Conservation (phyloP, 1,139 yeast species). For the Saccharomycopsis crataegensis region DNA sequence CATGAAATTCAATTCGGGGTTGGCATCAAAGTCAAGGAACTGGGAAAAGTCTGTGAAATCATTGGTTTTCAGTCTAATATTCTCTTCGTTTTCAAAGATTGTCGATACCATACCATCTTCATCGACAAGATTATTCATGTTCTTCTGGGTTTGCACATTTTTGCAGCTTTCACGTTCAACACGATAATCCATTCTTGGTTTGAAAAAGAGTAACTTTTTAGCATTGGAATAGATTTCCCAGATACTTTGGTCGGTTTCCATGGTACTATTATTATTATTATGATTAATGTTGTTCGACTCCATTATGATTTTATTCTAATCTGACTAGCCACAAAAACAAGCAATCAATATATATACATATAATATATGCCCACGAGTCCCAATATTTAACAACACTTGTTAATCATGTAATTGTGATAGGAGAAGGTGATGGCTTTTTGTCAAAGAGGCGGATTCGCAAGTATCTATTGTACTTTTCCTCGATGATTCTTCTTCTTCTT, state of each 20-base stretch:
- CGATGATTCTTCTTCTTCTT: too few relatives aligned
- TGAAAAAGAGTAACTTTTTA: constrained; percentile 13
- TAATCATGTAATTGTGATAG: too few relatives aligned
- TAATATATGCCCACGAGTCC: too few relatives aligned
- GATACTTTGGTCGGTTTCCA: constrained; percentile 8
- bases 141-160: neutral
- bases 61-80: neutral
- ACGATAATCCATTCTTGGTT: constrained; percentile 16
- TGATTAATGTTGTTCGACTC: too few relatives aligned
- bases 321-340: too few relatives aligned
- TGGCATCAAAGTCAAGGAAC: constrained; percentile 11
- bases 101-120: constrained; percentile 1
- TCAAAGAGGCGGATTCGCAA: too few relatives aligned
- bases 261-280: neutral
- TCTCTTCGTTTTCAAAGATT: neutral
- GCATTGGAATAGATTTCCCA: constrained; percentile 19
- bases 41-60: constrained; percentile 4
- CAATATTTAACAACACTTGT: too few relatives aligned
- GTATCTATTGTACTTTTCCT: too few relatives aligned
- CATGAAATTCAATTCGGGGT: constrained; percentile 2
- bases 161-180: constrained; percentile 7
- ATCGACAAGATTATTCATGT: neutral
- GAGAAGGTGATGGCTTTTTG: too few relatives aligned
- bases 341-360: neutral
- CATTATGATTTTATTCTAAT: too few relatives aligned